phyloP scores from a whole-genome alignment of 2,329 filamentous ascomycete genomes.

The Fusarium annulatum region DNA sequence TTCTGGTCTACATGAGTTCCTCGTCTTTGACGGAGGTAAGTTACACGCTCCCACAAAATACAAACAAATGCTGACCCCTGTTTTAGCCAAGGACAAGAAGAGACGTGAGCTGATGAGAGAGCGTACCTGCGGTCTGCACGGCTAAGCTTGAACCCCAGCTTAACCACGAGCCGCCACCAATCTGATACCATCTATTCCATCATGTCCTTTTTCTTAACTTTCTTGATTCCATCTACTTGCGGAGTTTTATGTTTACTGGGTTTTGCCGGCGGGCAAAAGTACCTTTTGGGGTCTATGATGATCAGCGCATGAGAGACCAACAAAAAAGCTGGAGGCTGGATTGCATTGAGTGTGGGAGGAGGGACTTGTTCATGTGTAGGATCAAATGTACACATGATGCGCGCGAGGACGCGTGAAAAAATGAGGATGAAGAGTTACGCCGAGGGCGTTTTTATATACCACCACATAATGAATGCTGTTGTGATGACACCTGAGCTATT shows the following conservation, averaged over 20 bases:
- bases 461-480: slow-evolving; percentile 37
- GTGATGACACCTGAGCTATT: neutral
- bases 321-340: slow-evolving; percentile 25
- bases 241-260: slow-evolving; percentile 29
- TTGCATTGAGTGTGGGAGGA: slow-evolving; percentile 11
- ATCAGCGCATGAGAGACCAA: slow-evolving; percentile 24
- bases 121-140: slow-evolving; percentile 66
- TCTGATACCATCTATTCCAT: slow-evolving; percentile 33
- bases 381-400: slow-evolving; percentile 18
- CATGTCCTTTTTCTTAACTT: slow-evolving; percentile 16
- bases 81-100: slow-evolving; percentile 73
- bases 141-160: slow-evolving; percentile 38
- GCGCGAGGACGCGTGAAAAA: neutral
- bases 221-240: slow-evolving; percentile 24
- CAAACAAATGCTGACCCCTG: slow-evolving; percentile 49
- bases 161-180: slow-evolving; percentile 11
- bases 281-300: slow-evolving; percentile 20
- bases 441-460: slow-evolving; percentile 33
- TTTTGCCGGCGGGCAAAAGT: slow-evolving; percentile 25
- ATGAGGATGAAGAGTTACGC: slow-evolving; percentile 6
- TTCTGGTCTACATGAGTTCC: slow-evolving; percentile 88
- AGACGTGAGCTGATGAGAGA: slow-evolving; percentile 74
- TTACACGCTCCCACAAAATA: neutral
- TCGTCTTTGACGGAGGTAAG: slow-evolving; percentile 58
- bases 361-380: slow-evolving; percentile 7